Base-by-base conservation (phyloP, 164 flowering plant genomes). In the Magnolia changhungtana region DNA sequence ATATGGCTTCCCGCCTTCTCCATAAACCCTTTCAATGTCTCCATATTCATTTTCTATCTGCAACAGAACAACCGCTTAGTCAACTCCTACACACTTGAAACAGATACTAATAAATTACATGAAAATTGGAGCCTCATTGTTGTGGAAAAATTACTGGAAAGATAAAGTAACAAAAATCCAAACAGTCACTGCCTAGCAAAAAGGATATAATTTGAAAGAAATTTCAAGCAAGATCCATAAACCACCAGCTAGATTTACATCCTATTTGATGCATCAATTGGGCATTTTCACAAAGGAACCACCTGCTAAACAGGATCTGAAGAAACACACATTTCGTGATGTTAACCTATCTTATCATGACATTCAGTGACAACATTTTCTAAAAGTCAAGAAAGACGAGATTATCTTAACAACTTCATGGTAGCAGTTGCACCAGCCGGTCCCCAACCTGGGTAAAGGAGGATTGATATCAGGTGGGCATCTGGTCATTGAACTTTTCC, bases 21-120 rank as follows among this genome's bases (percentile, higher is more conserved):
- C 98, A 88, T 96, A 96, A 58, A 72, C 81, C 5, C 9, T 50
- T 84, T 92, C 98, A 73, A 78, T 83, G 82, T 80, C 84, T 72
- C 99, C 99, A 81, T 96, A 96, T 84, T 96, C 99, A 83, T 96
- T 96, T 83, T 96, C 99, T 78, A 96, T 83, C 99, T 96, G 89
- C 81, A 86, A 66, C n/a, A 61, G 65, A 29, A 14, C 72, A 67
- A 52, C 50, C 1, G 31, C 29, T 11, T 19, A 68, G 27, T 29
- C 49, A 29, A 29, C 31, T 23, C 63, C 23, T 51, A 1, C 21
- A 45, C 55, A 52, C 8, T 72, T 72, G 37, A 72, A 24, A 72
- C 20, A 37, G 55, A 31, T 64, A n/a, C 10, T 20, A 64, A 19
- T 3, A 21, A 64, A 8, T 20, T 3, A 11, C 7, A 21, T 9